These are phyloP conservation scores for Ceratobasidium sp. DNA, from an alignment of 1,284 basidiomycete genomes.

Conservation along the genomic window DNA sequence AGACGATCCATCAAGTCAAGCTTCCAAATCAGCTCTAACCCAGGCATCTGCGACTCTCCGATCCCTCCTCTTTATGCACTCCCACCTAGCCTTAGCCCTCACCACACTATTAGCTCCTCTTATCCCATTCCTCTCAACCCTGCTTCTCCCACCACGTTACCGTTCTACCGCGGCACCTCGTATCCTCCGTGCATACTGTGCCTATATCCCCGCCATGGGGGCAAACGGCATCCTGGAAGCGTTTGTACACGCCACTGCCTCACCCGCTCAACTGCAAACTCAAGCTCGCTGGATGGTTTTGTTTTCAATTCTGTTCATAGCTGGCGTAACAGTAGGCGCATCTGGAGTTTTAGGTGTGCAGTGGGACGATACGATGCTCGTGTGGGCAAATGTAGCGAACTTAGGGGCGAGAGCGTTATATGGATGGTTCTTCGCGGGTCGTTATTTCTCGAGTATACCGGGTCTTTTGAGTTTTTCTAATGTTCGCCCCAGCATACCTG, in stretches of 20 bases:
- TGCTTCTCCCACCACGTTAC: constrained; percentile 82
- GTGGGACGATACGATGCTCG: constrained; percentile 77
- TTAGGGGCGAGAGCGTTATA: constrained; percentile 72
- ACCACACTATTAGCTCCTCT: constrained; percentile 81
- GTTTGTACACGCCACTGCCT: constrained; percentile 85
- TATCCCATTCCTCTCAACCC: constrained; percentile 73
- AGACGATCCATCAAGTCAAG: not conserved
- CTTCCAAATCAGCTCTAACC: constrained; percentile 43
- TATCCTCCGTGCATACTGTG: constrained; percentile 80
- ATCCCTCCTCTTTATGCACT: constrained; percentile 77
- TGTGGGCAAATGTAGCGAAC: constrained; percentile 81
- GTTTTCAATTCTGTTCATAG: constrained; percentile 71
- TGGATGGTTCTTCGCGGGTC: constrained; percentile 52
- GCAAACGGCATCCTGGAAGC: constrained; percentile 92
- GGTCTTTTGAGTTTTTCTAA: not conserved
- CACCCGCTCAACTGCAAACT: constrained; percentile 70
- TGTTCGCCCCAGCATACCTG: constrained; percentile 22
- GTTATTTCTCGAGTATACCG: constrained; percentile 45
- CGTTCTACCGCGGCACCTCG: constrained; percentile 76
- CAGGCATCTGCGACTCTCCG: constrained; percentile 55
- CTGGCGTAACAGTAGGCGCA: constrained; percentile 65
- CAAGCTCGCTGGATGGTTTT: constrained; percentile 81
- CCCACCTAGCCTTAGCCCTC: constrained; percentile 78
- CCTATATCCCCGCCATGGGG: constrained; percentile 89
- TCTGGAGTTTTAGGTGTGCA: constrained; percentile 63